A percentile compares a stretch with the other conserved stretches of the same genome.
Conservation (phyloP, 75 land plant species). For the Cupressus sempervirens region DNA sequence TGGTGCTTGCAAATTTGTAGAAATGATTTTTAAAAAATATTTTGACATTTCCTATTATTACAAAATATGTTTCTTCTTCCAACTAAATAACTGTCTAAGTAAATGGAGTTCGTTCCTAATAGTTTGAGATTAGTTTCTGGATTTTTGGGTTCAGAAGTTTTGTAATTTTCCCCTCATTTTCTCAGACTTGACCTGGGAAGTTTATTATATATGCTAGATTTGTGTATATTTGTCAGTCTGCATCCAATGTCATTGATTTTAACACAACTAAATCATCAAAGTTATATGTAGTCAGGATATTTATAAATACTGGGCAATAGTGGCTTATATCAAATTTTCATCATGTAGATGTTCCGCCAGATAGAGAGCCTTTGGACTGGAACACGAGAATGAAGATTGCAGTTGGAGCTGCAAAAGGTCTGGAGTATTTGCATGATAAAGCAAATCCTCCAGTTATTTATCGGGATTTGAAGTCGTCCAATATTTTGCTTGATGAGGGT, state of each 20-base stretch:
- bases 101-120: background rate
- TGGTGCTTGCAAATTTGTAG: background rate
- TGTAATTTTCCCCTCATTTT: too few relatives aligned
- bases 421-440: conserved; percentile 81
- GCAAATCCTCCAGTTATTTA: conserved; percentile 85
- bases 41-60: background rate
- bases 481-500: conserved; percentile 71
- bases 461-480: conserved; percentile 76
- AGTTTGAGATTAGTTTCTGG: background rate
- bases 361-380: conserved; percentile 83
- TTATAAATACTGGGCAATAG: background rate
- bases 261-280: background rate
- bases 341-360: conserved; percentile 66
- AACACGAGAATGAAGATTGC: conserved; percentile 95
- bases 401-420: conserved; percentile 79
- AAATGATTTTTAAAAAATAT: background rate
- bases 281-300: background rate
- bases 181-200: background rate
- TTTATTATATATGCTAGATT: background rate
- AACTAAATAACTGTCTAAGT: background rate
- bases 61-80: background rate
- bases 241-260: background rate
- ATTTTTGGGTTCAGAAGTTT: background rate
- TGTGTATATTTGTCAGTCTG: background rate
- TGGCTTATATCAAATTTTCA: background rate